Conservation (phyloP, 306 rosid genomes). For the Castanospermum australe region DNA sequence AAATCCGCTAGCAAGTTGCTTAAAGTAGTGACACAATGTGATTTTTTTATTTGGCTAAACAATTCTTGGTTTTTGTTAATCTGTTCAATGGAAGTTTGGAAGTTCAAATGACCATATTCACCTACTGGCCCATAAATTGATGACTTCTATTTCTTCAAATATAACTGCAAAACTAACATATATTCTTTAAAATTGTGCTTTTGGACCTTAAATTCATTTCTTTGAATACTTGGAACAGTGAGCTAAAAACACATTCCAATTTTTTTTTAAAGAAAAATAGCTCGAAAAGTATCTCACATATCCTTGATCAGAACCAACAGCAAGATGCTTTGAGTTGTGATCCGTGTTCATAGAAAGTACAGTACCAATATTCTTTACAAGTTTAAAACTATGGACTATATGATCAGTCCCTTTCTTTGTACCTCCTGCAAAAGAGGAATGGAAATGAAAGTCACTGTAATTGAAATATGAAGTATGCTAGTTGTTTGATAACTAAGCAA, state of each 20-base stretch:
- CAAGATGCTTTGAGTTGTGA: conserved; percentile 58
- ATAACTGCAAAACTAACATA: background rate
- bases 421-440: conserved; percentile 50
- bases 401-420: conserved; percentile 77
- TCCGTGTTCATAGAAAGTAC: conserved; percentile 51
- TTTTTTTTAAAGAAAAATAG: background rate
- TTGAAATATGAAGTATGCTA: conserved; percentile 3
- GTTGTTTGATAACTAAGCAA: conserved; percentile 7
- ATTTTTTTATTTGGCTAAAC: background rate
- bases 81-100: background rate
- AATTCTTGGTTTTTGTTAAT: background rate
- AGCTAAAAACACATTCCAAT: background rate
- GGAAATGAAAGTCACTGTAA: conserved; percentile 6
- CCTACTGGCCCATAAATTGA: background rate
- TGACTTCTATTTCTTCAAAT: conserved; percentile 10
- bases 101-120: background rate
- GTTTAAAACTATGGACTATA: conserved; percentile 66
- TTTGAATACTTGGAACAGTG: background rate
- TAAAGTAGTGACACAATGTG: background rate
- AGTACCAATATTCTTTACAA: conserved; percentile 61
- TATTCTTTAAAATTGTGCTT: background rate
- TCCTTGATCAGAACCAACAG: conserved; percentile 93
- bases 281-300: conserved; percentile 50
- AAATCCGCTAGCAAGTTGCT: too few relatives aligned
- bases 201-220: background rate